A percentile compares a stretch with the other conserved stretches of the same genome.
Evolutionary conservation across 371 early-diverging fungal genomes (phyloP).

Genomic region (Rhizopus arrhizus): DNA sequence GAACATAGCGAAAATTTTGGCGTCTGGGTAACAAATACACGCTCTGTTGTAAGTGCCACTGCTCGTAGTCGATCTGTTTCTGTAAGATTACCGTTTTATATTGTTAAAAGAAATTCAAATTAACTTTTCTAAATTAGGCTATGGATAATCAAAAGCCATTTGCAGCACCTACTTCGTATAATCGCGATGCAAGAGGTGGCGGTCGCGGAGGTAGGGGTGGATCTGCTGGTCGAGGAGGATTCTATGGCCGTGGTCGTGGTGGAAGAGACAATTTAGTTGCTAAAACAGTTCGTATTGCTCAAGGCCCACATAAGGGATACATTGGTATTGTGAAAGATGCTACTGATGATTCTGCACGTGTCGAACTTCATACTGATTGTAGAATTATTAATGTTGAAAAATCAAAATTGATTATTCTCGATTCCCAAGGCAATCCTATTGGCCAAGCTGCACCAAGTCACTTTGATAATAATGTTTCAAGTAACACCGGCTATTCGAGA

Average conservation of each 20-base stretch:
- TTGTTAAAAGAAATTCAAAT: not conserved
- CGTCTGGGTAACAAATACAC: slow-evolving; percentile 68
- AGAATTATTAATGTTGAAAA: slow-evolving; percentile 78
- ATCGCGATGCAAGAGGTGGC: slow-evolving; percentile 30
- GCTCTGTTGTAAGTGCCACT: slow-evolving; percentile 51
- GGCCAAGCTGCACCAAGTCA: slow-evolving; percentile 45
- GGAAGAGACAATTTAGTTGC: slow-evolving; percentile 83
- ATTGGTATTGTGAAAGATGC: slow-evolving; percentile 95
- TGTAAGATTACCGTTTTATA: not conserved
- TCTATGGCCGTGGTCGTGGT: slow-evolving; percentile 74
- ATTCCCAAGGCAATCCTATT: slow-evolving; percentile 43
- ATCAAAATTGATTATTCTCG: slow-evolving; percentile 68
- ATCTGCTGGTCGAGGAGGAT: slow-evolving; percentile 55
- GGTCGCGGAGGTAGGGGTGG: slow-evolving; percentile 58
- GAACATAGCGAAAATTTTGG: slow-evolving; percentile 68
- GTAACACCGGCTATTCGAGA: slow-evolving; percentile 34
- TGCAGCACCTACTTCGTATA: slow-evolving; percentile 3
- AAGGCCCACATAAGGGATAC: slow-evolving; percentile 97
- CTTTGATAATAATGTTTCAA: slow-evolving; percentile 19
- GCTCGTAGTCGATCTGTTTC: slow-evolving; percentile 22
- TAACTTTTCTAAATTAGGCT: not conserved
- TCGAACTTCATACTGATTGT: slow-evolving; percentile 94
- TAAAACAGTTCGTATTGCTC: slow-evolving; percentile 85
- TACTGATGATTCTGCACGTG: slow-evolving; percentile 74
- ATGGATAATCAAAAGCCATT: slow-evolving; percentile 4